A percentile compares a stretch with the other conserved stretches of the same genome.
Conservation (phyloP, 1,139 yeast genomes). For the Lodderomyces jiufengensis region DNA sequence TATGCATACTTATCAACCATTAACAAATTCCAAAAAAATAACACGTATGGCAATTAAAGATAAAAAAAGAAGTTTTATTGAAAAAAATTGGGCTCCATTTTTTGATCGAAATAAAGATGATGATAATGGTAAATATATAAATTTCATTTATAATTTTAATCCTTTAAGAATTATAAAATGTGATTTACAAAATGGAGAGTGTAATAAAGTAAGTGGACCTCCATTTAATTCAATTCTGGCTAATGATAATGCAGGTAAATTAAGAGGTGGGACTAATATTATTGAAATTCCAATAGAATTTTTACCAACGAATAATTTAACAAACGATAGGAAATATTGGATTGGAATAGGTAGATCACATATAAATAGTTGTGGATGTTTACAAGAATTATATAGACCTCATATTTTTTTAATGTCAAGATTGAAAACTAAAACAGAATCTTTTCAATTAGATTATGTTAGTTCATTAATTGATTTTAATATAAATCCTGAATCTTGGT, state of each 20-base stretch:
- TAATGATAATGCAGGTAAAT: conserved; percentile 15
- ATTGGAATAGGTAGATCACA: conserved; percentile 39
- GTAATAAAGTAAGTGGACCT: conserved; percentile 17
- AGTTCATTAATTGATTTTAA: conserved; percentile 20
- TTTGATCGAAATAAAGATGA: conserved; percentile 17
- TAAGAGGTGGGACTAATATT: conserved; percentile 20
- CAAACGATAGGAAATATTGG: conserved; percentile 24
- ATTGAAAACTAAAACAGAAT: conserved; percentile 2
- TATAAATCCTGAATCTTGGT: conserved; percentile 19
- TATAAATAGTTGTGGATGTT: conserved; percentile 33
- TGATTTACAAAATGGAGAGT: conserved; percentile 14
- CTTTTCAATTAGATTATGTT: conserved; percentile 17
- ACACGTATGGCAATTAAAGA: conserved; percentile 25
- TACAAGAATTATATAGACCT: conserved; percentile 21
- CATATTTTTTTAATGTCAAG: conserved; percentile 19
- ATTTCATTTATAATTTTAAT: conserved; percentile 19
- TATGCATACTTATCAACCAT: conserved; percentile 31
- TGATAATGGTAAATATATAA: neutral
- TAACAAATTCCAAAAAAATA: conserved; percentile 19
- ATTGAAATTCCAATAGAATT: conserved; percentile 9
- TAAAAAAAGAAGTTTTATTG: conserved; percentile 15
- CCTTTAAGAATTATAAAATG: conserved; percentile 19
- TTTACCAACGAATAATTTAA: conserved; percentile 12
- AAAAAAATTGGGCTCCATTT: conserved; percentile 47
- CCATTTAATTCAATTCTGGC: conserved; percentile 13